phyloP scores from a whole-genome alignment of 495 filamentous ascomycete species.

The Neurospora sp. region DNA sequence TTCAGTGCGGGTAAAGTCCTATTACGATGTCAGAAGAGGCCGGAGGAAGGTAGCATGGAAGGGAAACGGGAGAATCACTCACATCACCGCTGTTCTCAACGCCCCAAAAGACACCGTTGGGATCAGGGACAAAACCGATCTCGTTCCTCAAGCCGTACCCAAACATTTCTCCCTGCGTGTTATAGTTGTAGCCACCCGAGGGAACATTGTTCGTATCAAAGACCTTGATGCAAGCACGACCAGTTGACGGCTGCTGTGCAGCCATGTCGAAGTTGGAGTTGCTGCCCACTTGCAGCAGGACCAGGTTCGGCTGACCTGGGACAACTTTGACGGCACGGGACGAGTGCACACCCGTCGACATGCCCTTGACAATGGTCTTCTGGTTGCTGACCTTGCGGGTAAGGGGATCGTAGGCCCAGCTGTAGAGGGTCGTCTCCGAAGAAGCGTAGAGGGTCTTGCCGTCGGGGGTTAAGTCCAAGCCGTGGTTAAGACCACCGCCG shows the following conservation, averaged over 20 bases:
- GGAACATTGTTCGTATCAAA: constrained; percentile 46
- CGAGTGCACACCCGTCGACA: constrained; percentile 47
- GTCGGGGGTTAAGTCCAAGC: constrained; percentile 50
- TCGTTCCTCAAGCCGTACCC: constrained; percentile 61
- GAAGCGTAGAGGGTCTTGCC: constrained; percentile 56
- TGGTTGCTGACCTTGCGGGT: constrained; percentile 33
- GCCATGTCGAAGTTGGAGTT: constrained; percentile 48
- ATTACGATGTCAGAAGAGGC: too few relatives aligned
- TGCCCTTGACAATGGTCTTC: constrained; percentile 42
- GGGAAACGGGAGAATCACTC: too few relatives aligned
- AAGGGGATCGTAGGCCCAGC: constrained; percentile 49
- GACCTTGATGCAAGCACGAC: constrained; percentile 50
- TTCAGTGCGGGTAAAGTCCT: constrained; percentile 25
- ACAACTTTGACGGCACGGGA: constrained; percentile 52
- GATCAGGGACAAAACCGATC: constrained; percentile 54
- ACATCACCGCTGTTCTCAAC: constrained; percentile 64
- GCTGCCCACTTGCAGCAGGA: constrained; percentile 50
- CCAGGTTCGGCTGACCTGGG: constrained; percentile 35
- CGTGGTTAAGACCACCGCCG: constrained; percentile 49
- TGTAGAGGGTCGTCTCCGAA: constrained; percentile 42
- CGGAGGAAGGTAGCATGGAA: too few relatives aligned
- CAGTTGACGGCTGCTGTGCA: constrained; percentile 35
- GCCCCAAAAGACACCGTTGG: constrained; percentile 50
- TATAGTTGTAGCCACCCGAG: constrained; percentile 33
- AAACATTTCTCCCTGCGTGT: constrained; percentile 43